Base-by-base conservation (phyloP, 2,329 filamentous ascomycete species). In the Pyricularia sp. region DNA sequence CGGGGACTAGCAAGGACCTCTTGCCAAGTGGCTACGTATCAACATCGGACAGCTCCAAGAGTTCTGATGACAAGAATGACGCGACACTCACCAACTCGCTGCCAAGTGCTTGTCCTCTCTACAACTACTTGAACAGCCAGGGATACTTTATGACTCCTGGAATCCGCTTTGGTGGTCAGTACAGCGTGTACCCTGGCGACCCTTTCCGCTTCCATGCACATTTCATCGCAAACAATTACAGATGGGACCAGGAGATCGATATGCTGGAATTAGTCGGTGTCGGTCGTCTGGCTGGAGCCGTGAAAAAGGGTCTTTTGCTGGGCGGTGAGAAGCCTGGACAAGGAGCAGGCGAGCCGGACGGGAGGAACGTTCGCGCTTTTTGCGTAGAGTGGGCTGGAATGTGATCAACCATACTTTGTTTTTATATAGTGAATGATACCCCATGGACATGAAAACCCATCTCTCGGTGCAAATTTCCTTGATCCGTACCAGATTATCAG, bases 381-480 rank as follows among this genome's bases (percentile, higher is more conserved):
- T 93, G 89, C 70, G 84, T 97, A 64, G 93, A 97, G 77, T 97
- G 93, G 93, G 93, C 90, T 64, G 92, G 90, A 33, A 94, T 97
- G 88, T 97, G 82, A 33, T 6, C 35, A 12, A 49, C 8, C 13
- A 4, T 44, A 9, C 60, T 26, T 26, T 4, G 2, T 24, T n/a
- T n/a, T 24, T 10, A 35, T 13, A 13, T 30, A 28, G 22, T 12
- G 2, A 63, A 63, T 63, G 62, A 63, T 55, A 63, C 40, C 62
- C 62, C 10, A 7, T 40, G 40, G 19, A n/a, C n/a, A n/a, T n/a
- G 40, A n/a, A 16, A n/a, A n/a, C 9, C 19, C 1, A 49, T 49
- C 8, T 49, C 1, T 9, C 8, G 40, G 6, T 49, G 40, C 19
- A 26, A 4, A n/a, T 49, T 19, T 49, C 6, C 40, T 6, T 6